A percentile compares a stretch with the other conserved stretches of the same genome.
phyloP scores from a whole-genome alignment of 2,329 filamentous ascomycete species.

The Chrysoporthe cubensis region DNA sequence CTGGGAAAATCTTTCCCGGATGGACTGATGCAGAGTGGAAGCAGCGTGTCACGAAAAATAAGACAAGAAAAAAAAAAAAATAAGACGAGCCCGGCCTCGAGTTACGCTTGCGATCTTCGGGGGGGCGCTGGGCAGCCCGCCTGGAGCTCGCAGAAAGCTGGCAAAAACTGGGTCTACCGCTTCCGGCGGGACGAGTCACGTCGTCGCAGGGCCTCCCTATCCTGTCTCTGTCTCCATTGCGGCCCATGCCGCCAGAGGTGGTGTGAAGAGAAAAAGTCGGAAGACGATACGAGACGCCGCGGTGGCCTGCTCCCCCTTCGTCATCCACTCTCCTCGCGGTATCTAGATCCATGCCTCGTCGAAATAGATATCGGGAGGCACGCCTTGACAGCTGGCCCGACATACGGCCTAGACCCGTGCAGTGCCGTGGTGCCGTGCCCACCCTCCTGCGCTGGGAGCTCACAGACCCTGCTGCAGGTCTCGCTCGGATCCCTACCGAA shows the following conservation, averaged over 20 bases:
- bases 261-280: conserved; percentile 25
- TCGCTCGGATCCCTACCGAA: conserved; percentile 28
- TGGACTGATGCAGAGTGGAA: conserved; percentile 29
- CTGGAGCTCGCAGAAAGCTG: not conserved
- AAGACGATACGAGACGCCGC: conserved; percentile 7
- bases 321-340: conserved; percentile 8
- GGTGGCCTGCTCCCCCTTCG: conserved; percentile 3
- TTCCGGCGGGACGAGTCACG: conserved; percentile 5
- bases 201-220: not conserved
- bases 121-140: not conserved
- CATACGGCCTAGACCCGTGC: not conserved
- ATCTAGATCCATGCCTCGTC: not conserved
- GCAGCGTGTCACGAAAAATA: conserved; percentile 24
- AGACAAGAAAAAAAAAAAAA: not conserved
- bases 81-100: not conserved
- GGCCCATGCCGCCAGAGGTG: conserved; percentile 7
- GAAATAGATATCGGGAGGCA: not conserved
- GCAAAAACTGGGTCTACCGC: conserved; percentile 2
- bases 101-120: conserved; percentile 1
- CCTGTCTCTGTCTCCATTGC: not conserved
- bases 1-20: conserved; percentile 24
- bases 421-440: not conserved
- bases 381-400: not conserved
- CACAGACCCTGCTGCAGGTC: not conserved
- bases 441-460: not conserved